Evolutionary conservation across 2,329 filamentous ascomycete genomes (phyloP).

Genomic region (Bimuria novae-zelandiae): DNA sequence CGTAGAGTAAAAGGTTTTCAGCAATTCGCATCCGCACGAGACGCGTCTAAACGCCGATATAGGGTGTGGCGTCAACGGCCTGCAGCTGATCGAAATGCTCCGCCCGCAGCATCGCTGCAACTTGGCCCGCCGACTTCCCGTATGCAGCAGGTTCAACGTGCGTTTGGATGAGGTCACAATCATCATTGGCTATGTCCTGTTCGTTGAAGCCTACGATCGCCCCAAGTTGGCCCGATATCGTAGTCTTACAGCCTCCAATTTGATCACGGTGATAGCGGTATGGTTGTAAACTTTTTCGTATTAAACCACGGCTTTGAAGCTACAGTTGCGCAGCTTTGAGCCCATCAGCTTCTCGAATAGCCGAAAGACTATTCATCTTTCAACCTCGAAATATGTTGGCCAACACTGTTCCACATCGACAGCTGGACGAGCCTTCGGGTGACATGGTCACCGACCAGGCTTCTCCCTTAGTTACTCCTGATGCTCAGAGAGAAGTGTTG

Average conservation of each 20-base stretch:
- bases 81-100: too few relatives aligned
- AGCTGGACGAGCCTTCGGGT: neutral
- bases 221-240: neutral
- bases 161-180: neutral
- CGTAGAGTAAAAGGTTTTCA: too few relatives aligned
- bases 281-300: too few relatives aligned
- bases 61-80: too few relatives aligned
- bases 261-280: neutral
- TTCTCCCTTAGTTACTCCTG: neutral
- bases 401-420: neutral
- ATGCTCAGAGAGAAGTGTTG: slow-evolving; percentile 19
- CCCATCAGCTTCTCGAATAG: too few relatives aligned
- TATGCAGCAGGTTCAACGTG: neutral
- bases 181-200: neutral
- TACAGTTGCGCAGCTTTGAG: too few relatives aligned
- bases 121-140: neutral
- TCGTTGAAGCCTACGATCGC: too few relatives aligned
- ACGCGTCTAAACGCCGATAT: too few relatives aligned
- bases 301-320: too few relatives aligned
- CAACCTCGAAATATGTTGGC: too few relatives aligned
- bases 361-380: too few relatives aligned
- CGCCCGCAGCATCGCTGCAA: neutral
- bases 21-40: too few relatives aligned
- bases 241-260: neutral
- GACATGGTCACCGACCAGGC: slow-evolving; percentile 3